Conservation (phyloP, 148 eudicot genomes). For the Rhododendron ovatum region DNA sequence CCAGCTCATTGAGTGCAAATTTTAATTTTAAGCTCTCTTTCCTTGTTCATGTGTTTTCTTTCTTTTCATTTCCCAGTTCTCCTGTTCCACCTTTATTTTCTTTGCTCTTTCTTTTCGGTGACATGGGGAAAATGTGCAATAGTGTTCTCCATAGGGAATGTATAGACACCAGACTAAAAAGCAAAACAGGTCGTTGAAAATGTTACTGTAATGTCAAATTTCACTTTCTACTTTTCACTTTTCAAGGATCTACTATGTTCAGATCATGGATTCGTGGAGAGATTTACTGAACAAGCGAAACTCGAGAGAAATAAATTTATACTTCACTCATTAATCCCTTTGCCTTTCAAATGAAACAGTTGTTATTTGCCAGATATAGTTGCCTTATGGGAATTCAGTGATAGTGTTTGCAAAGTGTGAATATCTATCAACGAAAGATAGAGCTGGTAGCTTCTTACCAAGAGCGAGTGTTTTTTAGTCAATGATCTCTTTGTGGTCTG, state of each 20-base stretch:
- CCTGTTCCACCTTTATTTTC: neutral
- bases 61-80: neutral
- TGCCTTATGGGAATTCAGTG: neutral
- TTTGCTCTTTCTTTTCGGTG: neutral
- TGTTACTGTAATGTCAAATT: neutral
- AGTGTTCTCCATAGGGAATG: neutral
- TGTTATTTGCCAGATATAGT: too few relatives aligned
- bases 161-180: neutral
- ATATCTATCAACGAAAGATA: neutral
- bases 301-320: neutral
- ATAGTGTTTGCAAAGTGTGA: neutral
- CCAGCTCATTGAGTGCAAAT: too few relatives aligned
- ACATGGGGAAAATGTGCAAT: neutral
- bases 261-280: neutral
- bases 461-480: neutral
- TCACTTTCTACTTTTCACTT: neutral
- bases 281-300: neutral
- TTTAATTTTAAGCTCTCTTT: neutral
- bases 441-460: neutral
- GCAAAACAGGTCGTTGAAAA: neutral
- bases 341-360: neutral
- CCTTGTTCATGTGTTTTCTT: neutral
- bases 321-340: neutral
- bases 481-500: neutral
- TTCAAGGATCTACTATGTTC: neutral